Base-by-base conservation (phyloP, 805 yeast genomes). In the Metschnikowia lunata region DNA sequence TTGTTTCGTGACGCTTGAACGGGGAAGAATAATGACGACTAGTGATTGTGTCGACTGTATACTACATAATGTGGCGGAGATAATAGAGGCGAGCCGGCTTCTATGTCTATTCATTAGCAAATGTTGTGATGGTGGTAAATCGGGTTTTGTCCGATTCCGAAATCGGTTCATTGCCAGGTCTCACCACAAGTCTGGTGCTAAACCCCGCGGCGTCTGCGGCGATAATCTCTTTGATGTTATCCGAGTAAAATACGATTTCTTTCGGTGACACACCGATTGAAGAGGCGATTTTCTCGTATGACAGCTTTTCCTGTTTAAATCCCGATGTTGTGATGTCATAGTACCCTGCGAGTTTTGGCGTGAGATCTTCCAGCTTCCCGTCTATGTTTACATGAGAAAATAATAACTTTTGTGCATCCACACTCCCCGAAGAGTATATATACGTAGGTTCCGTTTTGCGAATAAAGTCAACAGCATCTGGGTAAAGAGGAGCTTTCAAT, bases 251-350 rank as follows among this genome's bases (percentile, higher is more conserved):
- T 26, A 82, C 61, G 2, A 82, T 76, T 1, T 68, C 57, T 0
- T 49, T 47, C 0, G 64, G 55, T 6, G 64, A 52, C 1, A 55
- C 29, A 13, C 65, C 67, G 14, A 83, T 75, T 23, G 57, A 65
- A 9, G 59, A 47, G 8, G 75, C 55, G 26, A 90, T 91, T 29
- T 61, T 75, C 8, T 39, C 51, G 59, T 90, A 90, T 13, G 95
- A 84, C 8, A 54, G 39, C 1, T 61, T 27, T 18, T 78, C 83
- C 13, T 65, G 71, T 59, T 90, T 90, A 48, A 72, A 76, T 0
- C 98, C 97, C 1, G 88, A 79, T 8, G 89, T 87, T 30, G 80
- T 80, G 29, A 95, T 88, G 63, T 90, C 98, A 59, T 80, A 90
- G 64, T 88, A 90, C 12, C 84, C 95, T 7, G 67, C 47, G 15